Base-by-base conservation (phyloP, 495 filamentous ascomycete species). In the Wilcoxina mikolae region DNA sequence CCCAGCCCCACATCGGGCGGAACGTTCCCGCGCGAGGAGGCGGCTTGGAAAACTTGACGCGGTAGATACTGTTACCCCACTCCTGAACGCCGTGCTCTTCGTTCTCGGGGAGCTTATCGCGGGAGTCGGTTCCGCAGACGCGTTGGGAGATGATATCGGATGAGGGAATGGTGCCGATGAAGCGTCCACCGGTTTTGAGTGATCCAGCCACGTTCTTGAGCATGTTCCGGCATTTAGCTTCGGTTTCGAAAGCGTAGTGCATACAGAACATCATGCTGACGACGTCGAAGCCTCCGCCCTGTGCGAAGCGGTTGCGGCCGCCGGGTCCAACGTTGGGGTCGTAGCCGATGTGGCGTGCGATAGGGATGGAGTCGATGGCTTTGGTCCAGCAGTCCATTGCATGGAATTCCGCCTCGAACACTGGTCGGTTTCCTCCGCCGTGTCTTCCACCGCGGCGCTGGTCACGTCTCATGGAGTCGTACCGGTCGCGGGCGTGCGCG, bases 221-320 rank as follows among this genome's bases (percentile, higher is more conserved):
- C 91, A 98, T 96, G 51, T 79, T 82, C 20, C 89, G 78, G 10
- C 89, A 82, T 67, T 94, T 93, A 4, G 75, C 75, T 68, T 96
- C 86, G 55, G 73, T 85, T 69, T 98, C 93, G 60, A 95, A 98
- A 0, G 93, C 89, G 65, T 98, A 98, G 70, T 98, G 91, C 80
- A 98, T 94, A 65, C 87, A 89, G 62, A 98, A 98, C 91, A 98
- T 98, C 76, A 93, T 94, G 53, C 83, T 84, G 45, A 98, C 90
- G 11, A 96, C 83, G 66, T 98, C 93, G 59, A 95, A 98, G 5
- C 89, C 88, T 27, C 24, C 53, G 9, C 76, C 78, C 60, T 78
- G 76, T 59, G 74, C 74, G 61, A 54, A 73, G 70, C 66, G 78
- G 3, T 72, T 56, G 9, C 71, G 71, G 3, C 73, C 69, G n/a